Conservation (phyloP, 1,284 basidiomycete species). For the Melanopsichium pennsylvanicum region DNA sequence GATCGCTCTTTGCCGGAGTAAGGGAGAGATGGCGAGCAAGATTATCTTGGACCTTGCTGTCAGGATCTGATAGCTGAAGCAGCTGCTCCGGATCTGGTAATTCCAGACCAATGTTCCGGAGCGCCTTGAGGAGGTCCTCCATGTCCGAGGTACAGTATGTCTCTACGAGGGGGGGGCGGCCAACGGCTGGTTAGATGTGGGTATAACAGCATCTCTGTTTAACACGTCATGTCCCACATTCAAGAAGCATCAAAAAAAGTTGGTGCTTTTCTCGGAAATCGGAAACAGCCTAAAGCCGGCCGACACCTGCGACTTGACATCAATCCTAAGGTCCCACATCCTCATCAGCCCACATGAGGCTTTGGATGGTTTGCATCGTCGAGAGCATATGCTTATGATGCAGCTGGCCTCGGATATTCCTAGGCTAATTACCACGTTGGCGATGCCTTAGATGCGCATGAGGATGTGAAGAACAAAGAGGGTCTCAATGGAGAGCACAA, state of each 20-base stretch:
- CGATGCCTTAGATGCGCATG: too few relatives aligned
- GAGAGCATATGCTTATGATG: too few relatives aligned
- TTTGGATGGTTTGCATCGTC: too few relatives aligned
- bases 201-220: too few relatives aligned
- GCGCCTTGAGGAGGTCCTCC: conserved; percentile 61
- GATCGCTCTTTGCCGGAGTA: conserved; percentile 28
- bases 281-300: neutral
- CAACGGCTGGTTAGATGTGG: conserved; percentile 11
- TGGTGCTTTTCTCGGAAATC: conserved; percentile 17
- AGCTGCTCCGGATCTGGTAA: conserved; percentile 58
- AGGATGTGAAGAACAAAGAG: too few relatives aligned
- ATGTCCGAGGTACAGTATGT: conserved; percentile 22
- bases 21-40: conserved; percentile 59
- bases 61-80: conserved; percentile 55
- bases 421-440: too few relatives aligned
- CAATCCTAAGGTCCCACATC: too few relatives aligned
- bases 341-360: too few relatives aligned
- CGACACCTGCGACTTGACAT: neutral
- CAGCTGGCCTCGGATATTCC: too few relatives aligned
- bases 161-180: neutral
- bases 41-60: conserved; percentile 52
- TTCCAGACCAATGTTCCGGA: conserved; percentile 55
- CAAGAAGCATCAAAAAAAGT: conserved; percentile 33
- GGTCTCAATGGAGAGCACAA: too few relatives aligned
- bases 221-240: neutral